Conservation (phyloP, 2,329 filamentous ascomycete genomes). For the Epichloe aotearoae region DNA sequence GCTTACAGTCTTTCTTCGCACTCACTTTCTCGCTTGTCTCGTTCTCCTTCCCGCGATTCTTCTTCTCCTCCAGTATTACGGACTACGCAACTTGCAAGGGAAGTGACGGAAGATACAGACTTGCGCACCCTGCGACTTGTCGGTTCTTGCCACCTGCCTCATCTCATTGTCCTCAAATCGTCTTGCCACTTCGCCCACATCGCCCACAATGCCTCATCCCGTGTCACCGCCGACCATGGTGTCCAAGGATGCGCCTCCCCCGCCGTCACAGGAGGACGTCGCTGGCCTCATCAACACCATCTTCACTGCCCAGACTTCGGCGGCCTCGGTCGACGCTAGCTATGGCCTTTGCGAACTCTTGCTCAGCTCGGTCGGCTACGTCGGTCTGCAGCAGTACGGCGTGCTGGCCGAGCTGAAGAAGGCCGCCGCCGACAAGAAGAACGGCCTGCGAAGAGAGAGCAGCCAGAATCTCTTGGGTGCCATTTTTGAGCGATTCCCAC, state of each 20-base stretch:
- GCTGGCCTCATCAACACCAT: slow-evolving; percentile 50
- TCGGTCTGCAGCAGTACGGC: slow-evolving; percentile 39
- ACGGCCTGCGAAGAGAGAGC: slow-evolving; percentile 68
- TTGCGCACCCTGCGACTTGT: too few species aligned
- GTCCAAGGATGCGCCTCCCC: slow-evolving; percentile 34
- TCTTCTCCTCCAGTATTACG: too few species aligned
- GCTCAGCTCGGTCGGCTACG: slow-evolving; percentile 38
- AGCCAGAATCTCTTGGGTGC: slow-evolving; percentile 92
- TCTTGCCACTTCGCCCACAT: slow-evolving; percentile 6
- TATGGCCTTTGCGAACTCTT: slow-evolving; percentile 49
- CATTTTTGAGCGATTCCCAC: slow-evolving; percentile 78
- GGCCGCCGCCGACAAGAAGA: slow-evolving; percentile 89
- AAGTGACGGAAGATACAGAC: too few species aligned
- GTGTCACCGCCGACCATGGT: slow-evolving; percentile 36
- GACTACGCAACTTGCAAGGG: too few species aligned
- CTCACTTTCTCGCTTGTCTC: too few species aligned
- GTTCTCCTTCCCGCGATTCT: too few species aligned
- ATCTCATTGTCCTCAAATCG: neutral
- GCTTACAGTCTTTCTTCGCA: neutral
- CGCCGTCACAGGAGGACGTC: slow-evolving; percentile 55
- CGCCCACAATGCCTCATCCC: slow-evolving; percentile 32
- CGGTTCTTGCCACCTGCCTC: neutral
- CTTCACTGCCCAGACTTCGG: slow-evolving; percentile 56
- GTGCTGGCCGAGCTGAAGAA: slow-evolving; percentile 47
- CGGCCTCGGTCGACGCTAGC: slow-evolving; percentile 51